Evolutionary conservation across 192 early-diverging fungal species (phyloP), one percentile per base, ranked within the genome.

Genomic region (Allomyces javanicus): DNA sequence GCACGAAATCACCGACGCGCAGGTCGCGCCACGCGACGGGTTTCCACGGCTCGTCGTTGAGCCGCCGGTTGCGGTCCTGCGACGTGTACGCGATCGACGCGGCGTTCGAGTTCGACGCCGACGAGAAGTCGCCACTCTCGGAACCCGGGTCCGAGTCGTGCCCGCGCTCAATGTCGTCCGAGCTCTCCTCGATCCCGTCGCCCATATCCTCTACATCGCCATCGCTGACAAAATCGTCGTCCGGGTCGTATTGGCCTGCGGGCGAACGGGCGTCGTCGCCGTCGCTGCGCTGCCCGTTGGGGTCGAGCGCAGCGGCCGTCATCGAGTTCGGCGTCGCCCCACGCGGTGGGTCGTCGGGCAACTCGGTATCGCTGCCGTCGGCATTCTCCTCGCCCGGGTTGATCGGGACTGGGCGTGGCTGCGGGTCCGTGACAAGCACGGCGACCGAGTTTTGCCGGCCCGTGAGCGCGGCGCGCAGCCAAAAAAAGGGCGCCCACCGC

Each of bases 1-100:
- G 78, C 24, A 94, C 78, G 76, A 95, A 86, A 72, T 97, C 94
- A 21, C 94, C 94, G 0, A 92, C 88, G 7, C 82, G 80, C 26
- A 91, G 72, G 67, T 87, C 77, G 64, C 79, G 72, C 87, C 88
- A 89, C 33, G 78, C 77, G 10, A n/a, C 21, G 17, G 50, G 50
- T n/a, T 14, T n/a, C 50, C 50, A 58, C 6, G 50, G 50, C 17
- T 58, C 50, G 33, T 40, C 33, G 33, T 40, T 7, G 33, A 40
- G 33, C 33, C 33, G 33, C 33, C 33, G 33, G 7, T 40, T 40
- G 33, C 33, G 33, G 0, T 40, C 33, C 3, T 40, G 33, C 33
- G 33, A 40, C 4, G 33, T 40, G 33, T 40, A 40, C 33, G 33
- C 33, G 7, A 40, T 40, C 33, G 33, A 40, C 33, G 33, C 33